Evolutionary conservation across 176 grass and related monocot genomes (phyloP).

Genomic region (Guadua angustifolia): DNA sequence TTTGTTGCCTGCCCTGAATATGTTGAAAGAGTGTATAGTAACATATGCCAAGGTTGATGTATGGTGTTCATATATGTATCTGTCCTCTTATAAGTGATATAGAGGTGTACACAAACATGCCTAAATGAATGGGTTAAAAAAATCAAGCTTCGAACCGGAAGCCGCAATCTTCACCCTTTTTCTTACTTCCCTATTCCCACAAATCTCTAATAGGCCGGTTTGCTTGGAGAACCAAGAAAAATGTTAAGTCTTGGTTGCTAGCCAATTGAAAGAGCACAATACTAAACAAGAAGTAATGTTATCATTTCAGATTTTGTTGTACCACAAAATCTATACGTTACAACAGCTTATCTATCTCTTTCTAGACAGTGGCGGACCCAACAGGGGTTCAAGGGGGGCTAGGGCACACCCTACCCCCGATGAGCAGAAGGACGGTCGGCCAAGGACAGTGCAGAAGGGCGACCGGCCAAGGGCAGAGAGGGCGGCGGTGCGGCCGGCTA

Average conservation of each 20-base stretch:
- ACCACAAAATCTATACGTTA: neutral
- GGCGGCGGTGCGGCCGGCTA: too few relatives aligned
- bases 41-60: slow-evolving; percentile 3
- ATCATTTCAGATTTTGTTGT: neutral
- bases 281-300: neutral
- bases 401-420: too few relatives aligned
- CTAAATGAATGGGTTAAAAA: neutral
- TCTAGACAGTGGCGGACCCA: too few relatives aligned
- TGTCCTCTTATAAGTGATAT: neutral
- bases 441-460: too few relatives aligned
- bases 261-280: neutral
- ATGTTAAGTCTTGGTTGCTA: slow-evolving; percentile 3
- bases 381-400: too few relatives aligned
- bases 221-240: neutral
- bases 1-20: neutral
- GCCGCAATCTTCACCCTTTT: neutral
- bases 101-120: neutral
- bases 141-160: neutral
- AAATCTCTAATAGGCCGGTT: slow-evolving; percentile 1
- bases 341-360: neutral
- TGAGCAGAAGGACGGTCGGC: too few relatives aligned
- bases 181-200: slow-evolving; percentile 1
- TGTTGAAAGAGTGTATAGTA: neutral
- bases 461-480: too few relatives aligned
- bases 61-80: neutral